Percentiles rank a stretch among this genome's conserved stretches.
These are phyloP conservation scores for Peronospora farinosa DNA, from an alignment of 352 stramenopile species.

Conservation along the genomic window DNA sequence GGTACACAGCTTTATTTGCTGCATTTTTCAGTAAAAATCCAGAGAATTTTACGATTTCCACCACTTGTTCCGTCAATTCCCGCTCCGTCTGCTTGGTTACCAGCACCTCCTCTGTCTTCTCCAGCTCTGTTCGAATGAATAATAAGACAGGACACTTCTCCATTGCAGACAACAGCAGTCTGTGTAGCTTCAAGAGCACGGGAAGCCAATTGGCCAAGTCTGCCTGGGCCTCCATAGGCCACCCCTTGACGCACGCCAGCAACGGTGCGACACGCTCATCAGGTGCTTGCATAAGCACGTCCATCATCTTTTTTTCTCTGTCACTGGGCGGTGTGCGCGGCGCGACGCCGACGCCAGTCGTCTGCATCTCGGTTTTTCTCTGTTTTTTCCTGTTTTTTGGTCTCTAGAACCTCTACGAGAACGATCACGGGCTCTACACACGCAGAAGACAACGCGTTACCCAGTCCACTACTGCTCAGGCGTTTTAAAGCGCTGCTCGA, in stretches of 20 bases:
- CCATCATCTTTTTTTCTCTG: slow-evolving; percentile 55
- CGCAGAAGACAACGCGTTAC: background rate
- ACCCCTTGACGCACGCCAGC: slow-evolving; percentile 63
- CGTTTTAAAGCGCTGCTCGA: background rate
- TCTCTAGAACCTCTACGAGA: slow-evolving; percentile 5
- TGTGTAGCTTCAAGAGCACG: slow-evolving; percentile 55
- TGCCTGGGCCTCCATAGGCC: slow-evolving; percentile 76
- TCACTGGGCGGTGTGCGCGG: slow-evolving; percentile 37
- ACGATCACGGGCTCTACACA: background rate
- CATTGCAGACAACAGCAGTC: slow-evolving; percentile 38
- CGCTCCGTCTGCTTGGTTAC: slow-evolving; percentile 25
- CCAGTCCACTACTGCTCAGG: background rate
- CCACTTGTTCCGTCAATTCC: slow-evolving; percentile 49
- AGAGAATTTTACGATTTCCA: slow-evolving; percentile 66
- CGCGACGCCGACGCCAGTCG: slow-evolving; percentile 14
- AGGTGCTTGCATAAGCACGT: slow-evolving; percentile 47
- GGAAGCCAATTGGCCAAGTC: slow-evolving; percentile 61
- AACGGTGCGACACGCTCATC: slow-evolving; percentile 44
- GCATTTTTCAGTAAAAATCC: slow-evolving; percentile 76
- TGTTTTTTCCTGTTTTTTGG: slow-evolving; percentile 9
- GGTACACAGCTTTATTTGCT: slow-evolving; percentile 70
- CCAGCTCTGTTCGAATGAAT: slow-evolving; percentile 24
- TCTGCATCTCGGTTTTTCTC: slow-evolving; percentile 25
- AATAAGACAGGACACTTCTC: slow-evolving; percentile 40
- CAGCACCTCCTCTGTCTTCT: slow-evolving; percentile 13